A percentile compares a stretch with the other conserved stretches of the same genome.
Conservation (phyloP, 2,329 filamentous ascomycete genomes). For the Exophiala dermatitidis region DNA sequence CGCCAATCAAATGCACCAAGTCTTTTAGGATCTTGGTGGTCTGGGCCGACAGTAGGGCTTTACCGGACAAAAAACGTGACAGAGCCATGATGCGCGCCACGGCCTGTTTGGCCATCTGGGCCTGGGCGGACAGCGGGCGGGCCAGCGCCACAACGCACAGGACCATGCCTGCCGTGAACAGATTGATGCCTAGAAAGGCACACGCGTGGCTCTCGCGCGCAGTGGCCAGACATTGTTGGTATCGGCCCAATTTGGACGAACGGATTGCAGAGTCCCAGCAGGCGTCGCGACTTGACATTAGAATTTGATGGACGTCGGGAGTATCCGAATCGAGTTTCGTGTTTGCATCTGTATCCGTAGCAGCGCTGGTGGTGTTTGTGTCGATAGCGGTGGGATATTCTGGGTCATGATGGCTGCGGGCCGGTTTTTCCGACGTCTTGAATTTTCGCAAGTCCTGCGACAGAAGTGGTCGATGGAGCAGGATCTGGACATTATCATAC, state of each 20-base stretch:
- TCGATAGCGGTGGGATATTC: slow-evolving; percentile 8
- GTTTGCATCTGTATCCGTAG: neutral
- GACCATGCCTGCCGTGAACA: slow-evolving; percentile 42
- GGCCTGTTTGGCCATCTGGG: slow-evolving; percentile 39
- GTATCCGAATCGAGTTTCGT: slow-evolving; percentile 13
- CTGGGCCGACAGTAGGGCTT: slow-evolving; percentile 34
- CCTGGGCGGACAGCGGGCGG: slow-evolving; percentile 38
- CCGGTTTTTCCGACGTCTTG: neutral
- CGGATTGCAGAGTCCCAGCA: slow-evolving; percentile 19
- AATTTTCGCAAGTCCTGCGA: slow-evolving; percentile 23
- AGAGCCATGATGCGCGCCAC: slow-evolving; percentile 39
- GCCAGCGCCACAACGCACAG: slow-evolving; percentile 39
- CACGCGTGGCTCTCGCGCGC: slow-evolving; percentile 40
- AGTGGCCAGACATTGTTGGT: slow-evolving; percentile 9
- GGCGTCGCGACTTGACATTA: slow-evolving; percentile 11
- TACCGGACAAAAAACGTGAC: slow-evolving; percentile 34
- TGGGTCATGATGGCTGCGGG: too few relatives aligned
- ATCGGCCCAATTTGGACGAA: slow-evolving; percentile 14
- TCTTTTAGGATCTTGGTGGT: slow-evolving; percentile 25
- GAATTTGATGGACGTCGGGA: slow-evolving; percentile 11
- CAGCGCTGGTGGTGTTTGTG: neutral
- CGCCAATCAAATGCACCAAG: slow-evolving; percentile 17
- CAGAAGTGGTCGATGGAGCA: slow-evolving; percentile 39
- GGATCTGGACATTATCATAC: slow-evolving; percentile 40
- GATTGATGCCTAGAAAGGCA: slow-evolving; percentile 41